Base-by-base conservation (phyloP, 2,329 filamentous ascomycete genomes). In the Phialemoniopsis sp. region DNA sequence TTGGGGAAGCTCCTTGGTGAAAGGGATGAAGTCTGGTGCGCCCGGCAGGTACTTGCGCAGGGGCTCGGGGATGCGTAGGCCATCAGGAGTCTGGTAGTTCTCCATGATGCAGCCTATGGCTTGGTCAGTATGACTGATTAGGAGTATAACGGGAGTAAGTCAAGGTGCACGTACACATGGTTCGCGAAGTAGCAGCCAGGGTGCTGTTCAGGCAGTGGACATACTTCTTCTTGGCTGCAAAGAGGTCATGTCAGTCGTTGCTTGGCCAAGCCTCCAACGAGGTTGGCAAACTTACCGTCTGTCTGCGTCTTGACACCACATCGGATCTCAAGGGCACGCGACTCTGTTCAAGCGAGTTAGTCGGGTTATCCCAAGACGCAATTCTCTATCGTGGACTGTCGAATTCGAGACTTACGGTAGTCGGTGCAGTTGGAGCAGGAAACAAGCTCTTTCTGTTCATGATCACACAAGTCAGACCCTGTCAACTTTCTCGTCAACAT, bases 351-450 rank as follows among this genome's bases (percentile, higher is more conserved):
- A n/a, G n/a, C 21, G 21, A 6, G 21, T 26, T 26, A 26, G 21
- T 26, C 21, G n/a, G n/a, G n/a, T n/a, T n/a, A n/a, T n/a, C n/a
- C n/a, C n/a, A n/a, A n/a, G n/a, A n/a, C n/a, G n/a, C n/a, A n/a
- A n/a, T n/a, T n/a, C n/a, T n/a, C n/a, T n/a, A n/a, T n/a, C n/a
- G n/a, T n/a, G n/a, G n/a, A n/a, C n/a, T n/a, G n/a, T n/a, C n/a
- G n/a, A n/a, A 26, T 26, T 26, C 21, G n/a, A n/a, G n/a, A 26
- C 21, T 26, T 26, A 26, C 21, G 21, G 21, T 6, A 97, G 62
- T 97, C 91, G 33, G 89, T 95, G 72, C 93, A 98, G 70, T 98
- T 98, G 45, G 89, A 95, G 76, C 90, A 95, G 15, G 88, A 95
- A 37, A 97, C 93, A 19, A 98, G 79, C 69, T 97, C 93, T 70